phyloP scores from a whole-genome alignment of 768 basidiomycete species.

The Kwoniella botswanensis region DNA sequence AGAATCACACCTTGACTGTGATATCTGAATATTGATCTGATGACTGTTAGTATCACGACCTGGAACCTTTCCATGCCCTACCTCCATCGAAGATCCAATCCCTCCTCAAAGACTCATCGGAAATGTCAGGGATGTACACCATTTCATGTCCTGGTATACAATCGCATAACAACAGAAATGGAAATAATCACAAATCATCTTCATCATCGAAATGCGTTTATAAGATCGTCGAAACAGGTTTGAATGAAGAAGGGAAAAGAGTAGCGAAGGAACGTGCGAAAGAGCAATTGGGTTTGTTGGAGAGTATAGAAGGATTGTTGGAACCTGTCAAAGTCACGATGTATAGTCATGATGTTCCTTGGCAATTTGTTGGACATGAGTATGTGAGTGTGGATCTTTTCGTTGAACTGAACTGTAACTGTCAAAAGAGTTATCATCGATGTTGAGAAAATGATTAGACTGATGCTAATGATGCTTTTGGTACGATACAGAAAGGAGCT shows the following conservation, averaged over 20 bases:
- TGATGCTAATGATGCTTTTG: too few relatives aligned
- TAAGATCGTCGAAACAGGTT: slow-evolving; percentile 36
- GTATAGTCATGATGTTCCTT: slow-evolving; percentile 54
- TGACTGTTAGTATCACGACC: slow-evolving; percentile 39
- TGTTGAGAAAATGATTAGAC: background rate
- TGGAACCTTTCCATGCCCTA: slow-evolving; percentile 52
- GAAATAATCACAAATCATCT: background rate
- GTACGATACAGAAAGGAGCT: slow-evolving; percentile 39
- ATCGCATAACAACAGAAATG: background rate
- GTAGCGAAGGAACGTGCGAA: slow-evolving; percentile 44
- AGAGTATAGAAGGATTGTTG: slow-evolving; percentile 40
- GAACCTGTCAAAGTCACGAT: slow-evolving; percentile 47
- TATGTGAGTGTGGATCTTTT: slow-evolving; percentile 40
- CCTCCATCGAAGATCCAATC: slow-evolving; percentile 30
- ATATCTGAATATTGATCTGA: too few relatives aligned
- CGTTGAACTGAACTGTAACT: background rate
- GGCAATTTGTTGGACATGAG: slow-evolving; percentile 54
- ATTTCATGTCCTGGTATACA: slow-evolving; percentile 41
- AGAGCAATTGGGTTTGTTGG: slow-evolving; percentile 46
- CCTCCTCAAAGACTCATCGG: slow-evolving; percentile 30
- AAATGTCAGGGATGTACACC: slow-evolving; percentile 47
- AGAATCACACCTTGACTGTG: too few relatives aligned
- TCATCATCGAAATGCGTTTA: slow-evolving; percentile 31
- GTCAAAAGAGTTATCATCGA: background rate
- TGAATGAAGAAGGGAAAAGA: slow-evolving; percentile 41